Base-by-base conservation (phyloP, 148 eudicot species). In the Rhododendron mucronatum region DNA sequence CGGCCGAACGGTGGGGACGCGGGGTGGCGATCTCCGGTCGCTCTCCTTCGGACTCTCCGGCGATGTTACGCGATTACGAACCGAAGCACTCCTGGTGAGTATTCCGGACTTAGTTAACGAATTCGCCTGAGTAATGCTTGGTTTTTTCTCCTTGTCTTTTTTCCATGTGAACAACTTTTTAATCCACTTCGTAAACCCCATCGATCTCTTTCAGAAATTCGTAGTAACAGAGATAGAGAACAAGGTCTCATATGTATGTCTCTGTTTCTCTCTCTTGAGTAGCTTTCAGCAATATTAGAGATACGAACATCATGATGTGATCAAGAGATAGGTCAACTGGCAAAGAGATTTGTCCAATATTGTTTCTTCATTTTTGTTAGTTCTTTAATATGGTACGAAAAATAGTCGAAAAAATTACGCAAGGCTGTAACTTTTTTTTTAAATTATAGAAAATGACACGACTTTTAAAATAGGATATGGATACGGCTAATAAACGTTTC, bases 101-200 rank as follows among this genome's bases (percentile, higher is more conserved):
- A 65, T 65, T 26, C 26, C 28, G 26, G 73, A 65, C 73, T n/a
- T 13, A 3, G 30, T n/a, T 1, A 9, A 8, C 33, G 33, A n/a
- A n/a, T 65, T n/a, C 33, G 26, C n/a, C 65, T 41, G 45, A 6
- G 7, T 41, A 41, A 7, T 41, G 45, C 45, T 41, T 41, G 45
- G 45, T 41, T 87, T 84, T 75, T 73, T 84, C 23, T 35, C 78
- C 28, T 88, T 89, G 23, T 88, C 91, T 75, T 92, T 91, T 80
- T 93, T 95, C 26, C 93, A 92, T 15, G 88, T 87, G 87, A 93
- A 84, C 83, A 94, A 84, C 87, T 86, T 91, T 86, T 84, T 92
- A 44, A 94, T 82, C 98, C 98, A 95, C 85, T 89, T 94, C 18
- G 96, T 87, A 63, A 92, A 94, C 84, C 96, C 98, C 98, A 95